Conservation (phyloP, 2,329 filamentous ascomycete genomes). For the Colletotrichum simmondsii region DNA sequence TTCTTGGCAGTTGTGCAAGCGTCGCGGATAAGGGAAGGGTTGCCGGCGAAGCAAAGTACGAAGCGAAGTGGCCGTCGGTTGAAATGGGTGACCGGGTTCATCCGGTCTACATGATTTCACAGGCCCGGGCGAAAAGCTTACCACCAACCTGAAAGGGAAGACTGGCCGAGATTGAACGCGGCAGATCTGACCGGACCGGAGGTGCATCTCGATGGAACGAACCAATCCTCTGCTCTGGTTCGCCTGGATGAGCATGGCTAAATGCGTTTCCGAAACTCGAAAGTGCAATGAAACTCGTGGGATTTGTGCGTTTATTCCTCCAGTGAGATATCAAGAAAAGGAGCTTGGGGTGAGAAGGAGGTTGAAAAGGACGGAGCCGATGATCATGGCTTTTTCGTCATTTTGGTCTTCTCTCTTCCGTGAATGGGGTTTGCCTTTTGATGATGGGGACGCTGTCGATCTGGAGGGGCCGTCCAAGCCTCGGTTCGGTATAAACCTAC, state of each 20-base stretch:
- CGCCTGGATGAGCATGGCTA: constrained; percentile 7
- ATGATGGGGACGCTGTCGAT: constrained; percentile 16
- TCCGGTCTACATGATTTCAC: constrained; percentile 20
- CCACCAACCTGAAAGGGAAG: constrained; percentile 34
- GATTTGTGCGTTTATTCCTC: constrained; percentile 24
- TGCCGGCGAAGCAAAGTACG: not conserved
- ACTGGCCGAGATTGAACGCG: constrained; percentile 31
- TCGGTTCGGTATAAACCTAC: constrained; percentile 28
- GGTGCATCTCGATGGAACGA: constrained; percentile 23
- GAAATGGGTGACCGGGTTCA: constrained; percentile 24
- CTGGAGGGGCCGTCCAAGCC: constrained; percentile 21
- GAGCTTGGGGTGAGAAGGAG: constrained; percentile 15
- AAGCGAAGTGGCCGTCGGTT: not conserved
- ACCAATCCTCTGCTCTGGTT: constrained; percentile 12
- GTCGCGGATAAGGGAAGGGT: not conserved
- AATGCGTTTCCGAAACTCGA: not conserved
- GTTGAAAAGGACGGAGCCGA: constrained; percentile 20
- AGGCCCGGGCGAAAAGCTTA: constrained; percentile 22
- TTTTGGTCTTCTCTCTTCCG: not conserved
- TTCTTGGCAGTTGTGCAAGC: constrained; percentile 6
- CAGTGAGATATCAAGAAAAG: constrained; percentile 21
- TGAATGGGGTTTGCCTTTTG: not conserved
- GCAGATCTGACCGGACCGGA: constrained; percentile 28
- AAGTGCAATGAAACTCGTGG: constrained; percentile 13
- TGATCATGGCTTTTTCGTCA: not conserved